Base-by-base conservation (phyloP, 306 rosid species). In the Carpinus viminea region DNA sequence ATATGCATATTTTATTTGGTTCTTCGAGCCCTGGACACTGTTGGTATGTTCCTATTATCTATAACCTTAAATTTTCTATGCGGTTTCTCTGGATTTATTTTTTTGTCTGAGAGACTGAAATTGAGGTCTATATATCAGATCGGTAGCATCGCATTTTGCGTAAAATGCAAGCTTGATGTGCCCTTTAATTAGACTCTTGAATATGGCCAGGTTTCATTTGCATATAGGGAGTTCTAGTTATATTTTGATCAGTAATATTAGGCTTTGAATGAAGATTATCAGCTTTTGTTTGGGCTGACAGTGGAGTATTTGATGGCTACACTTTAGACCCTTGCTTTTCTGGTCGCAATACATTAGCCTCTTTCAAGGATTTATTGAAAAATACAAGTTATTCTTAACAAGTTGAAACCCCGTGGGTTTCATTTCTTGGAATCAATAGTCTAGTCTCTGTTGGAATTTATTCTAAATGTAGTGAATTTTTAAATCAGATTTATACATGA, bases 1-100 rank as follows among this genome's bases (percentile, higher is more conserved):
- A 96, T 96, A 53, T 95, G 98, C 82, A 88, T 95, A 68, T 93
- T 93, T 75, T 93, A 93, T 81, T 87, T 93, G 89, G 97, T 93
- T 79, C 93, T 91, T 72, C 96, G 98, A 74, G 98, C 98, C 62
- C 93, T 93, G 20, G 98, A 93, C 81, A 93, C 98, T 70, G 98
- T 95, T 88, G 99, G 99, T 95, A 78, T 11, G 97, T 84, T 82
- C 47, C 76, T 80, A 9, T 54, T 71, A 46, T 79, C 81, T 82
- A 76, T 68, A 28, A 21, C 69, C 48, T 68, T 74, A 3, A 20
- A 46, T 6, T 78, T 43, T 71, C 15, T 4, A 15, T 61, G 12
- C 45, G 12, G 13, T 52, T 51, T 75, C 18, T 28, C 21, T 2
- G 50, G 20, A 53, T 18, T 43, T 3, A 18, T 36, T 18, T 68